A percentile compares a stretch with the other conserved stretches of the same genome.
Evolutionary conservation across 2,329 filamentous ascomycete genomes (phyloP).

Genomic region (Apiospora saccharicola): DNA sequence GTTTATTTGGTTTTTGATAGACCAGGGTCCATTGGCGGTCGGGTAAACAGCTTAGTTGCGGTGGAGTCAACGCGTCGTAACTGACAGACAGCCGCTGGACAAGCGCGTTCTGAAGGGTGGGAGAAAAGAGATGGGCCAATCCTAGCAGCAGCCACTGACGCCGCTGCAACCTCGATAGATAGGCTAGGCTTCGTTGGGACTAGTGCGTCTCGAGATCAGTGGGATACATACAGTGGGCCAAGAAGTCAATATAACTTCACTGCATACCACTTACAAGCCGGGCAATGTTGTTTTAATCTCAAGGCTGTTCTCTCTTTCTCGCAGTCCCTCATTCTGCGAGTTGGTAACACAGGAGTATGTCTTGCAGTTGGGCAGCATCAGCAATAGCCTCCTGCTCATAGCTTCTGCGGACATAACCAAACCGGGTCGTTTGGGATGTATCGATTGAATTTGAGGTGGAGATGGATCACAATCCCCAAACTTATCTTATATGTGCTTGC

Average conservation of each 20-base stretch:
- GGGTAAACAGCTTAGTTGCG: conserved; percentile 7
- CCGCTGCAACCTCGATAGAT: neutral
- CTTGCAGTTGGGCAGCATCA: neutral
- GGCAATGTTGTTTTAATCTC: neutral
- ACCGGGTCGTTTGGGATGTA: neutral
- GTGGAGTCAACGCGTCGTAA: conserved; percentile 19
- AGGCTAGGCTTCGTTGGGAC: neutral
- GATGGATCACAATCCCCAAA: neutral
- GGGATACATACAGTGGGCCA: neutral
- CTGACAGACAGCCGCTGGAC: conserved; percentile 14
- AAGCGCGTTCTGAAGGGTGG: neutral
- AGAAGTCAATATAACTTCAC: neutral
- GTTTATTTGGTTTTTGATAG: conserved; percentile 18
- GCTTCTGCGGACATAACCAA: neutral
- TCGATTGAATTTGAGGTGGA: neutral
- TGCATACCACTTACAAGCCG: neutral
- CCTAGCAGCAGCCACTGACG: neutral
- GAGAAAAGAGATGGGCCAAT: neutral
- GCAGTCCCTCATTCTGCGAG: too few species aligned
- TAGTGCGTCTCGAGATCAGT: neutral
- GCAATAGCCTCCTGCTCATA: neutral
- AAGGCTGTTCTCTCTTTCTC: neutral
- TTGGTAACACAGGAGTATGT: neutral
- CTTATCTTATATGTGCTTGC: too few species aligned
- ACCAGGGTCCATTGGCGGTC: conserved; percentile 2